Conservation (phyloP, 768 basidiomycete genomes). For the Tulasnella calospora region DNA sequence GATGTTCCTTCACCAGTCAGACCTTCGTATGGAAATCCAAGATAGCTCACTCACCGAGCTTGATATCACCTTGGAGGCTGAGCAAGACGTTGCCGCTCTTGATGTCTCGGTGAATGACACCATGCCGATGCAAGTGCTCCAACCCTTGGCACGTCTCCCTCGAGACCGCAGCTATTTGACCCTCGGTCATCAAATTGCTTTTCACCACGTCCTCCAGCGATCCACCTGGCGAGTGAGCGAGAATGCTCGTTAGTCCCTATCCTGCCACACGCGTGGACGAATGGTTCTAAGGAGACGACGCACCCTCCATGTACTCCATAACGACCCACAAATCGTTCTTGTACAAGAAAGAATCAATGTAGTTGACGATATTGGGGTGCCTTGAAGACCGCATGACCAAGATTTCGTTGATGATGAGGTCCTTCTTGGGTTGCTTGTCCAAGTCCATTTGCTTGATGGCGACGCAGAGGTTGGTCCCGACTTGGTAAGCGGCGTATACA, state of each 20-base stretch:
- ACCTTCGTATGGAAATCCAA: not conserved
- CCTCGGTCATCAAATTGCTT: constrained; percentile 94
- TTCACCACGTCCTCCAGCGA: constrained; percentile 93
- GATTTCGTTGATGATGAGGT: constrained; percentile 99
- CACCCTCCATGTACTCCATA: constrained; percentile 99
- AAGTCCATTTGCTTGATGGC: constrained; percentile 99
- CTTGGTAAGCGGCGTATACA: constrained; percentile 97
- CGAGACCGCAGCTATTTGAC: constrained; percentile 95
- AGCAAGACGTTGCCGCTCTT: constrained; percentile 97
- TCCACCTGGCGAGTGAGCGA: constrained; percentile 44
- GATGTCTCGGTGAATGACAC: constrained; percentile 98
- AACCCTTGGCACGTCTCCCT: constrained; percentile 90
- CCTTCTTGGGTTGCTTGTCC: constrained; percentile 99
- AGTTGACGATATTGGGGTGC: constrained; percentile 99
- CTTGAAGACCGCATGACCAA: constrained; percentile 95
- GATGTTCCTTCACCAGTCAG: not conserved
- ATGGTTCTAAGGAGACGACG: not conserved
- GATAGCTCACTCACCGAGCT: constrained; percentile 69
- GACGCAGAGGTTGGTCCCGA: constrained; percentile 87
- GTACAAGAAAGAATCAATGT: constrained; percentile 96
- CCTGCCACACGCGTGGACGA: constrained; percentile 55
- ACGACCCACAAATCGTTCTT: constrained; percentile 99
- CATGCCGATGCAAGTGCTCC: constrained; percentile 90
- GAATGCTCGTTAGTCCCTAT: not conserved
- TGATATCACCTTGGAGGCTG: constrained; percentile 92